Conservation (phyloP, 1,284 basidiomycete genomes). For the Boletellus sp. region DNA sequence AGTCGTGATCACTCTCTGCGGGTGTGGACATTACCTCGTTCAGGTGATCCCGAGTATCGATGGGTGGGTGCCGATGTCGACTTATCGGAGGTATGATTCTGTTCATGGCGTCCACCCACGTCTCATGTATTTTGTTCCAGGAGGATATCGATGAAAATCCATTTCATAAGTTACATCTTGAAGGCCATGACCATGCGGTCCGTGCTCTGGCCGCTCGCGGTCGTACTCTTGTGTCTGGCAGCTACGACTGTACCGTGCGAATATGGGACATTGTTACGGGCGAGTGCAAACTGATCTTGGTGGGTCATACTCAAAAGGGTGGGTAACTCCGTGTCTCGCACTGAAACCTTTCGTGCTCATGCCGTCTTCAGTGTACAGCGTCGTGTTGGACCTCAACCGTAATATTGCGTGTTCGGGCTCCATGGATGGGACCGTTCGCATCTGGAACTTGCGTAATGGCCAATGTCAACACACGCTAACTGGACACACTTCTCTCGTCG, state of each 20-base stretch:
- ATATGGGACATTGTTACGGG: slow-evolving; percentile 95
- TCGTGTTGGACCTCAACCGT: slow-evolving; percentile 80
- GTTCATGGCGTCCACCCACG: background rate
- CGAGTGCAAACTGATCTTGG: slow-evolving; percentile 73
- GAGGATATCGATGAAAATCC: slow-evolving; percentile 85
- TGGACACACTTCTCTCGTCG: slow-evolving; percentile 87
- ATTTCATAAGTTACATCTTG: slow-evolving; percentile 80
- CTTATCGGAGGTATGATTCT: slow-evolving; percentile 57
- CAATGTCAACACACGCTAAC: slow-evolving; percentile 75
- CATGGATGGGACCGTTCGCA: slow-evolving; percentile 92
- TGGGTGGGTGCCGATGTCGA: slow-evolving; percentile 69
- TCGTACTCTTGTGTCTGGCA: slow-evolving; percentile 87
- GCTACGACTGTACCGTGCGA: slow-evolving; percentile 89
- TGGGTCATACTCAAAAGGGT: slow-evolving; percentile 92
- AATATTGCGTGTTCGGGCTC: slow-evolving; percentile 91
- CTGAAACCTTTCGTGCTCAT: slow-evolving; percentile 1
- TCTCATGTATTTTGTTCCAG: slow-evolving; percentile 24
- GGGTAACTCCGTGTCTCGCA: slow-evolving; percentile 13
- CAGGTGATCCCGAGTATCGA: slow-evolving; percentile 72
- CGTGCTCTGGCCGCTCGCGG: slow-evolving; percentile 89
- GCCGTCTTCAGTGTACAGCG: slow-evolving; percentile 71
- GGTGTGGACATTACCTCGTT: slow-evolving; percentile 85
- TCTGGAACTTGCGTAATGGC: slow-evolving; percentile 86
- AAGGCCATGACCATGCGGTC: slow-evolving; percentile 89
- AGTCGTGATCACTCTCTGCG: slow-evolving; percentile 87